A percentile compares a stretch with the other conserved stretches of the same genome.
These are phyloP conservation scores for Cytospora piceicola DNA, from an alignment of 2,329 filamentous ascomycete species.

Conservation along the genomic window DNA sequence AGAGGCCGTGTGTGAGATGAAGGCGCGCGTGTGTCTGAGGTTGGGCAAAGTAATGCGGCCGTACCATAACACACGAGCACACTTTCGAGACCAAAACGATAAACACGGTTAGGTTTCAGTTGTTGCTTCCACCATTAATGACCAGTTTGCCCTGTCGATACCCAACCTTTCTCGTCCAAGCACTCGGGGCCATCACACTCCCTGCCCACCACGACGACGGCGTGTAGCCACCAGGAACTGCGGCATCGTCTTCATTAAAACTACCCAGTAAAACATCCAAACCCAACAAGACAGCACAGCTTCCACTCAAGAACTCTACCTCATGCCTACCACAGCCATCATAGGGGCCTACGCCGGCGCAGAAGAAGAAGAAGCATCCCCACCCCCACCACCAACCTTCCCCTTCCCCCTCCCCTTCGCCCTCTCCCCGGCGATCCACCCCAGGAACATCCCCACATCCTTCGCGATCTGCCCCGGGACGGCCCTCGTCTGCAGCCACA, in stretches of 20 bases:
- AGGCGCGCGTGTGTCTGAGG: too few species aligned
- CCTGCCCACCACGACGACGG: background rate
- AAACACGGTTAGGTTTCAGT: too few species aligned
- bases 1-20: too few species aligned
- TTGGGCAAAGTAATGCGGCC: too few species aligned
- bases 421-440: slow-evolving; percentile 60
- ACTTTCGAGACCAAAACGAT: too few species aligned
- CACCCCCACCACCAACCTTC: background rate
- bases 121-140: too few species aligned
- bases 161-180: too few species aligned
- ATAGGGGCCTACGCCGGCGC: background rate
- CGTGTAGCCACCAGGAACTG: too few species aligned
- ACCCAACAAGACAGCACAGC: background rate
- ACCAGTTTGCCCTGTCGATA: too few species aligned
- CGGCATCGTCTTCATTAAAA: background rate
- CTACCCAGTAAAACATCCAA: background rate
- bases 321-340: background rate
- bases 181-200: too few species aligned
- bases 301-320: background rate
- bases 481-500: slow-evolving; percentile 66
- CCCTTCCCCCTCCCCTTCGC: slow-evolving; percentile 31
- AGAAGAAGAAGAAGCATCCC: background rate
- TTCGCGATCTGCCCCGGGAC: slow-evolving; percentile 68
- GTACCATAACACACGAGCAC: too few species aligned
- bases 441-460: slow-evolving; percentile 71